A percentile compares a stretch with the other conserved stretches of the same genome.
phyloP scores from a whole-genome alignment of 345 rosid species.

The Balakata baccata region DNA sequence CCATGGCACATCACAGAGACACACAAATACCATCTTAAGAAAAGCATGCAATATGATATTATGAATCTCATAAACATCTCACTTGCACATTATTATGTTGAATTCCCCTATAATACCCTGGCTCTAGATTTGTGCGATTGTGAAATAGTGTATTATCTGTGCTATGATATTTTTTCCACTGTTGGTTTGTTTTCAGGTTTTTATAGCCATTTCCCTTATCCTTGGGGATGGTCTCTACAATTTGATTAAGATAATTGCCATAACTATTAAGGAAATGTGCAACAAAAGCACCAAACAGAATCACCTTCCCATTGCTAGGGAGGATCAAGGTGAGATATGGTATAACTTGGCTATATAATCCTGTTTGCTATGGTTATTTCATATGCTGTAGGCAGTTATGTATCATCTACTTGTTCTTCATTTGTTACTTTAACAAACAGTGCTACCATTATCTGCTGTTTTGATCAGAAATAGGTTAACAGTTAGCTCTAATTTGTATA shows the following conservation, averaged over 20 bases:
- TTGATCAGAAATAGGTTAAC: not conserved
- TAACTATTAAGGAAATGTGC: conserved; percentile 59
- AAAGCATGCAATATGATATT: not conserved
- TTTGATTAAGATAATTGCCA: conserved; percentile 65
- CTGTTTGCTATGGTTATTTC: conserved; percentile 1
- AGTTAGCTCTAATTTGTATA: not conserved
- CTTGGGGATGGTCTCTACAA: conserved; percentile 95
- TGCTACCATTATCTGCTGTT: not conserved
- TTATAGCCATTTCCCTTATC: conserved; percentile 77
- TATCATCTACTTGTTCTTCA: not conserved
- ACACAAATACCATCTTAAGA: not conserved
- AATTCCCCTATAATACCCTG: too few species aligned
- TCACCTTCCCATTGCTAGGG: conserved; percentile 54
- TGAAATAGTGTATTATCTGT: conserved; percentile 4
- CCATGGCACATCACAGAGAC: not conserved
- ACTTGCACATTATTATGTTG: not conserved
- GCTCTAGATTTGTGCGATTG: too few species aligned
- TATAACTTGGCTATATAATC: not conserved
- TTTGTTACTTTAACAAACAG: not conserved
- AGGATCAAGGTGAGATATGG: conserved; percentile 48
- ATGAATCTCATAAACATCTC: not conserved
- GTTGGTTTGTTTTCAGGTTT: conserved; percentile 50
- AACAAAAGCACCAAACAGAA: conserved; percentile 45
- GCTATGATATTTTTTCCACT: conserved; percentile 10
- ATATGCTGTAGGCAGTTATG: not conserved